Percentiles rank a stretch among this genome's conserved stretches.
Evolutionary conservation across 495 filamentous ascomycete genomes (phyloP).

Genomic region (Usnea hakonensis): DNA sequence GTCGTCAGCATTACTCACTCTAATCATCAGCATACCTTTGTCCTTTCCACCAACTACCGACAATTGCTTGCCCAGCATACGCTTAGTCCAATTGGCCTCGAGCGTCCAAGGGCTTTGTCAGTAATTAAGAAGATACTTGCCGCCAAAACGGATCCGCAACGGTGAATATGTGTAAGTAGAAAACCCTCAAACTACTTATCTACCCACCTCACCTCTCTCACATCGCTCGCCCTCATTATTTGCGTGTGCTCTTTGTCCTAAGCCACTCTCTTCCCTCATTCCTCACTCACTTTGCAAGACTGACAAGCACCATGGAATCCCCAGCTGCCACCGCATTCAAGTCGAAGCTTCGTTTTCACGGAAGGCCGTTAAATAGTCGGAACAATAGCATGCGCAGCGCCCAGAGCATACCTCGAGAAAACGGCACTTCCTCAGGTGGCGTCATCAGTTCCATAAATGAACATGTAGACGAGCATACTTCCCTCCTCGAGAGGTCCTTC

Average conservation of each 20-base stretch:
- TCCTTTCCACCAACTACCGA: not conserved
- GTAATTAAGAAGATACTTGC: no score
- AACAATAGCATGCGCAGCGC: slow-evolving; percentile 15
- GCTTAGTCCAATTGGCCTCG: not conserved
- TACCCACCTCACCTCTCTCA: not conserved
- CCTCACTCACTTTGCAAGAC: not conserved
- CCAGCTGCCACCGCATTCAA: slow-evolving; percentile 17
- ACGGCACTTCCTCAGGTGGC: not conserved
- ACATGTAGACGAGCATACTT: slow-evolving; percentile 28
- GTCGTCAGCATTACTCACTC: no score
- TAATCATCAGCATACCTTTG: not conserved
- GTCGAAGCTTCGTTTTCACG: slow-evolving; percentile 10
- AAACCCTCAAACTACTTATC: not conserved
- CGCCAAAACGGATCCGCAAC: not conserved
- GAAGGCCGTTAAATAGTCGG: slow-evolving; percentile 15
- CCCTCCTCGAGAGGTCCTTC: slow-evolving; percentile 26
- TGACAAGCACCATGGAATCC: slow-evolving; percentile 13
- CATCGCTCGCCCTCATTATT: not conserved
- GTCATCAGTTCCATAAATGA: slow-evolving; percentile 3
- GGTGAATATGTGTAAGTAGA: slow-evolving; percentile 1
- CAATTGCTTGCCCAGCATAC: not conserved
- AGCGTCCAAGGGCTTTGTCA: not conserved
- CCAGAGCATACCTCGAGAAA: slow-evolving; percentile 9
- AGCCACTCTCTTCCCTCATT: not conserved
- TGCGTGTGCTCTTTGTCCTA: not conserved